Evolutionary conservation across 2,329 filamentous ascomycete genomes (phyloP).

Genomic region (Colletotrichum sansevieriae): DNA sequence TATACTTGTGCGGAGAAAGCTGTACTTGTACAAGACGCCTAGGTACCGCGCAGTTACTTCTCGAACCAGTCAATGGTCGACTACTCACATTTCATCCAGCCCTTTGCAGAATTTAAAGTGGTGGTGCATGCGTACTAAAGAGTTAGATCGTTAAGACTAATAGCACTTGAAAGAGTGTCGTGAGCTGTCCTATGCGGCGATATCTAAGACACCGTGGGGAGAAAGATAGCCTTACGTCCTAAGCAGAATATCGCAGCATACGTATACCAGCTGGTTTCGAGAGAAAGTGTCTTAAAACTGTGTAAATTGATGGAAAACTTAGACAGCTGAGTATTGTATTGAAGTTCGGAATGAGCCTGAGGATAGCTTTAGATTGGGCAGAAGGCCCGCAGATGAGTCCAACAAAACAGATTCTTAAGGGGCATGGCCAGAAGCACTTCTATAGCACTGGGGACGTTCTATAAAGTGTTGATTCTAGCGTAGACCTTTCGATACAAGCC

Average conservation of each 20-base stretch:
- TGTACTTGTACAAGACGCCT: neutral
- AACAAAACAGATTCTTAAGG: neutral
- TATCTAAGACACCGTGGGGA: neutral
- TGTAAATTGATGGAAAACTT: neutral
- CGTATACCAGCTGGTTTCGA: neutral
- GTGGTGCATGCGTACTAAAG: neutral
- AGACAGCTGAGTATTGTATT: neutral
- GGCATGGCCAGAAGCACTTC: constrained; percentile 1
- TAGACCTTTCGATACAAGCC: too few species aligned
- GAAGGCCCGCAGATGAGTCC: neutral
- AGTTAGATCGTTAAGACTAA: neutral
- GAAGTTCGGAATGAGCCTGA: neutral
- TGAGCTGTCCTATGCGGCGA: constrained; percentile 1
- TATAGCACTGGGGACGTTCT: neutral
- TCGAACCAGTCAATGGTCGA: neutral
- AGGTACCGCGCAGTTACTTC: neutral
- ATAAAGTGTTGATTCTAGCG: constrained; percentile 1
- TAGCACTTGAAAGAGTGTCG: neutral
- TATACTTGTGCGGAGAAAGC: too few species aligned
- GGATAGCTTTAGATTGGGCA: neutral
- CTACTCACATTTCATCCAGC: neutral
- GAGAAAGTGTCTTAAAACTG: neutral
- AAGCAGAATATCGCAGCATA: too few species aligned
- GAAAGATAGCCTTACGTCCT: too few species aligned
- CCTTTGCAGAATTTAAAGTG: neutral